These are phyloP conservation scores for Lasiodiplodia theobromae DNA, from an alignment of 2,329 filamentous ascomycete genomes.

Conservation along the genomic window DNA sequence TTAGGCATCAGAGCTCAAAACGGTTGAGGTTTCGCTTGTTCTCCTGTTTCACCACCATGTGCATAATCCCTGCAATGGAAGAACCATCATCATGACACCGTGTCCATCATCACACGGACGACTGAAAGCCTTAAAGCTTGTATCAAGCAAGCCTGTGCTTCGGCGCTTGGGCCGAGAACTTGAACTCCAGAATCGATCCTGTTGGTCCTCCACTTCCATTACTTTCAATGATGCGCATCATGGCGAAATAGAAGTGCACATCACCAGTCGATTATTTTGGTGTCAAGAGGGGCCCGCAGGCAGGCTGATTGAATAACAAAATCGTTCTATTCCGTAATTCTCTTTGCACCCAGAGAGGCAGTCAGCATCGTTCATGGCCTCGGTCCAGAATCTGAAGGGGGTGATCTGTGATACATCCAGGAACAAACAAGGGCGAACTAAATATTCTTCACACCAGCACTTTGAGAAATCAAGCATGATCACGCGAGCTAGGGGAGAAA, in stretches of 20 bases:
- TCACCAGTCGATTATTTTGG: neutral
- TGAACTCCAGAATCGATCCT: neutral
- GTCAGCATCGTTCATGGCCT: no score
- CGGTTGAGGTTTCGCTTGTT: neutral
- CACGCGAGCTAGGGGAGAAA: no score
- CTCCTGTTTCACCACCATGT: neutral
- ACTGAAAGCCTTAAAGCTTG: no score
- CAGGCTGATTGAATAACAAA: neutral
- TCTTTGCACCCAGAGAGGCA: neutral
- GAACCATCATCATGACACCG: neutral
- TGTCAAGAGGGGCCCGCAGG: neutral
- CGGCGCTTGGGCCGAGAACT: no score
- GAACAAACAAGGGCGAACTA: no score
- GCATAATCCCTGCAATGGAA: neutral
- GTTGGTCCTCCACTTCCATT: neutral
- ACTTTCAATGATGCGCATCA: neutral
- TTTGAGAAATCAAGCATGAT: no score
- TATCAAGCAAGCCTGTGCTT: no score
- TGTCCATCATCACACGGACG: no score
- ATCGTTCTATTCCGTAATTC: neutral
- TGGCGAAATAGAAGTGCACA: neutral
- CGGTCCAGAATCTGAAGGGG: no score
- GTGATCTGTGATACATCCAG: no score
- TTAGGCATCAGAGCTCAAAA: conserved; percentile 11
- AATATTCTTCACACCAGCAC: no score